These are phyloP conservation scores for Nissolia schottii DNA, from an alignment of 306 rosid genomes.

Conservation along the genomic window DNA sequence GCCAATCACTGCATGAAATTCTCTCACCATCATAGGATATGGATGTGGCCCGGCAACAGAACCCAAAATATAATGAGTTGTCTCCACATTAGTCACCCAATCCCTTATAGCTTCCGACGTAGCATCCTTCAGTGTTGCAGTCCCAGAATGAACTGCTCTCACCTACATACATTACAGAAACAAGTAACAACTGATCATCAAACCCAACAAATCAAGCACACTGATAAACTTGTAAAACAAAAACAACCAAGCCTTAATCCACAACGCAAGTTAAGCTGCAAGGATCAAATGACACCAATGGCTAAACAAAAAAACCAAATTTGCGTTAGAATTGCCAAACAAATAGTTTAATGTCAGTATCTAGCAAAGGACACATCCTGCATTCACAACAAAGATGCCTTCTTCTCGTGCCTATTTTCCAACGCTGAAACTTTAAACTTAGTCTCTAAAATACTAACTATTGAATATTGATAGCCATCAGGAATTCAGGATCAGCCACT, in stretches of 20 bases:
- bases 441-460: neutral
- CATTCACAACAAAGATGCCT: neutral
- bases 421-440: neutral
- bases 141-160: constrained; percentile 81
- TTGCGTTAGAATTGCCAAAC: neutral
- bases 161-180: constrained; percentile 54
- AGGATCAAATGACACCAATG: neutral
- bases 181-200: neutral
- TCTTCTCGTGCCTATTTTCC: neutral
- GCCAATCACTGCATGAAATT: constrained; percentile 91
- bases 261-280: neutral
- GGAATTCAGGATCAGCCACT: neutral
- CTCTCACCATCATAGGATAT: constrained; percentile 96
- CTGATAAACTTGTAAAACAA: neutral
- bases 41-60: constrained; percentile 97
- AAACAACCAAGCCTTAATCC: neutral
- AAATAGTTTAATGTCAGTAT: neutral
- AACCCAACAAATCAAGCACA: neutral
- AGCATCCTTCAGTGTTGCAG: constrained; percentile 90
- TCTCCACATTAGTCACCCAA: constrained; percentile 97
- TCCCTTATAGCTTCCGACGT: constrained; percentile 96
- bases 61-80: constrained; percentile 92
- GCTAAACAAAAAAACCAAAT: neutral
- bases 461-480: neutral
- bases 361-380: neutral